These are phyloP conservation scores for Carex parvula DNA, from an alignment of 176 grass and related monocot genomes.

Conservation along the genomic window DNA sequence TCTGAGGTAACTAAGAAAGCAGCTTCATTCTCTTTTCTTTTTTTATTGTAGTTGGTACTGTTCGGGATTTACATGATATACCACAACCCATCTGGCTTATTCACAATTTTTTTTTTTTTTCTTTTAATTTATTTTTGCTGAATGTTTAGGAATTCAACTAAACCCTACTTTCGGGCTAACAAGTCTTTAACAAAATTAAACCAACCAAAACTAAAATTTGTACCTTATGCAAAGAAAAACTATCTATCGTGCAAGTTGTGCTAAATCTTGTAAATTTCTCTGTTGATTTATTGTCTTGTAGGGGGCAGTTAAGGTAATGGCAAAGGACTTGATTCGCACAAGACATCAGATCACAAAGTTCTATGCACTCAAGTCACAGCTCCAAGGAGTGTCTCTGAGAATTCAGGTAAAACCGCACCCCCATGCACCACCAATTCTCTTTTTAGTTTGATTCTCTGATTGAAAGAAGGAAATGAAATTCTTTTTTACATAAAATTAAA, in stretches of 20 bases:
- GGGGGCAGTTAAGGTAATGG: constrained; percentile 82
- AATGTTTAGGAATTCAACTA: neutral
- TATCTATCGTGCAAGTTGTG: neutral
- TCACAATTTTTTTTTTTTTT: neutral
- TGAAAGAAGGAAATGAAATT: neutral
- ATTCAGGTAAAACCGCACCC: constrained; percentile 45
- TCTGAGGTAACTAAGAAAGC: neutral
- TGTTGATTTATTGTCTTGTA: constrained; percentile 10
- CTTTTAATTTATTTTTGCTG: neutral
- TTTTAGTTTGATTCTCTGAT: too few relatives aligned
- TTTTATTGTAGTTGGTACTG: neutral
- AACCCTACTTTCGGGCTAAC: neutral
- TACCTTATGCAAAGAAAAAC: neutral
- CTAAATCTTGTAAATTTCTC: constrained; percentile 20
- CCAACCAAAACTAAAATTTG: neutral
- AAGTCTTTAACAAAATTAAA: neutral
- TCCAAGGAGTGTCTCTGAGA: constrained; percentile 70
- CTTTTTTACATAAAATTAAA: neutral
- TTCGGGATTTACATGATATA: neutral
- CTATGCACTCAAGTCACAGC: constrained; percentile 75
- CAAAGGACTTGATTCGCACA: constrained; percentile 70
- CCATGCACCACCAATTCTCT: neutral
- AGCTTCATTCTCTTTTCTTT: neutral
- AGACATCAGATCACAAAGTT: constrained; percentile 87
- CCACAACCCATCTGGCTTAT: neutral